Base-by-base conservation (phyloP, 2,329 filamentous ascomycete species). In the Colletotrichum theobromicola region DNA sequence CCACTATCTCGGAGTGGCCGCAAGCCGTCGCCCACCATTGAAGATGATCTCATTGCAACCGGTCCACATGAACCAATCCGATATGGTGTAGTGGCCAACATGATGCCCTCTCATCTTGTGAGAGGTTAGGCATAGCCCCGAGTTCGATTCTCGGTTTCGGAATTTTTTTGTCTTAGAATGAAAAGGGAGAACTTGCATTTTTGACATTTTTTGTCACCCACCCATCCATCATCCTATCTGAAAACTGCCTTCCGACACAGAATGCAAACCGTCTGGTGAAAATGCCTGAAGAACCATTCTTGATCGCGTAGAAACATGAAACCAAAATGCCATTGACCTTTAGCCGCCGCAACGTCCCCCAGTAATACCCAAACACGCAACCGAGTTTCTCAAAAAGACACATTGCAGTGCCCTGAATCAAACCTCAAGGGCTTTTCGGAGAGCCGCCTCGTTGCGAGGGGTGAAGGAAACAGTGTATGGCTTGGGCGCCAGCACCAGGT, bases 401-500 rank as follows among this genome's bases (percentile, higher is more conserved):
- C 3, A 35, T 2, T 28, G 24, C 18, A 24, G 16, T n/a, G 24
- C 0, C 55, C 26, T 2, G 7, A 15, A n/a, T 72, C 7, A 74
- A 26, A 24, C 12, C n/a, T 61, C 55, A 68, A 76, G 55, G 2
- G 67, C 34, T 10, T 32, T 62, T 18, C 60, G 60, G 7, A 76
- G 46, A 4, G 72, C 72, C 0, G 15, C 34, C 6, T 68, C 67
- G 4, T 75, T 67, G 28, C 72, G 72, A 4, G 72, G 72, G 6
- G 55, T 74, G 10, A 74, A 74, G 2, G 61, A 67, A 2, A 74
- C 67, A 16, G 66, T 46, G 32, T 62, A 72, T 0, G 13, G 32
- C 15, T 62, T 58, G 2, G 72, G 72, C n/a, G 61, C 62, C 15
- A 74, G 63, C n/a, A 74, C 61, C 16, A 74, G 32, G 42, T 74